These are phyloP conservation scores for Vickermania spadyakhi DNA, from an alignment of 208 protist genomes.

Conservation along the genomic window DNA sequence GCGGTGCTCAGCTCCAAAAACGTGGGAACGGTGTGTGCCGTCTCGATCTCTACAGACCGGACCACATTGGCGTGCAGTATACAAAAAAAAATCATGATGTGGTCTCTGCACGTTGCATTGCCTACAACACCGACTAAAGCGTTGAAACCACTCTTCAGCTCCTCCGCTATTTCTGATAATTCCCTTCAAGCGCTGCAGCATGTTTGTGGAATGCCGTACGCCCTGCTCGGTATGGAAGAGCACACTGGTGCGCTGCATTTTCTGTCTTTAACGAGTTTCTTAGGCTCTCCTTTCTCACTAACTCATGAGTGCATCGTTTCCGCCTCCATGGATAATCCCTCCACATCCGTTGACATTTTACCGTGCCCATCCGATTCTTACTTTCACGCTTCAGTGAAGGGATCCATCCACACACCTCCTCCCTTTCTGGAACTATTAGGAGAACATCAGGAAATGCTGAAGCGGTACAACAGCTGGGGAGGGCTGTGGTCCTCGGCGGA, in stretches of 20 bases:
- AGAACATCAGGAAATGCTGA: not conserved
- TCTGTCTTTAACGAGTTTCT: not conserved
- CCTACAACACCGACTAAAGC: conserved; percentile 7
- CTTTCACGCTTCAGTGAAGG: not conserved
- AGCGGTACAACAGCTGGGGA: too few species aligned
- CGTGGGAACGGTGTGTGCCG: conserved; percentile 18
- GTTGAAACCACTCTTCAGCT: too few species aligned
- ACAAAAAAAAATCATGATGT: conserved; percentile 12
- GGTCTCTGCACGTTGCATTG: too few species aligned
- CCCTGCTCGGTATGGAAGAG: not conserved
- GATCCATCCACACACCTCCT: not conserved
- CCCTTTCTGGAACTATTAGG: not conserved
- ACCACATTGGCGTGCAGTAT: conserved; percentile 3
- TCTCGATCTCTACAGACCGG: conserved; percentile 17
- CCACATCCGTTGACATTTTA: not conserved
- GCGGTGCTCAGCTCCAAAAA: conserved; percentile 18
- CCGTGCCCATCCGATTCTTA: not conserved
- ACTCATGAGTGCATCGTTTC: not conserved
- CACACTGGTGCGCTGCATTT: not conserved
- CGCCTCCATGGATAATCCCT: not conserved
- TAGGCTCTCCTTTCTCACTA: not conserved
- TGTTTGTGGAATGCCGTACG: not conserved
- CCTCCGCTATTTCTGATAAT: not conserved
- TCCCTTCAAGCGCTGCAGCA: not conserved
- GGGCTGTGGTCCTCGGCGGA: not conserved